Evolutionary conservation across 768 basidiomycete genomes (phyloP).

Genomic region (Trametes cinnabarina): DNA sequence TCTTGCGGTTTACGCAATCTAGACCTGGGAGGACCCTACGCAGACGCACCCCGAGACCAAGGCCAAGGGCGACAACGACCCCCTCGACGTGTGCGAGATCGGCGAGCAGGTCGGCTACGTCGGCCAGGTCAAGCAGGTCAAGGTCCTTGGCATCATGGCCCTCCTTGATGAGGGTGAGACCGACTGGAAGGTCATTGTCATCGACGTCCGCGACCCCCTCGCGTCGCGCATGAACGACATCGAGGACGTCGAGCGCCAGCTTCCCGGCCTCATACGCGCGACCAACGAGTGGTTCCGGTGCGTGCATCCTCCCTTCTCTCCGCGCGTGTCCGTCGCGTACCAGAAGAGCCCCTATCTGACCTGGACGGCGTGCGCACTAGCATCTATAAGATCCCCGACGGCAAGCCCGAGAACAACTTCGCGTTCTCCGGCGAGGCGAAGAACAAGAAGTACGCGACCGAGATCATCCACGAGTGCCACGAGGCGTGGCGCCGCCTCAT

Average conservation of each 20-base stretch:
- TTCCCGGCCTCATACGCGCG: constrained; percentile 93
- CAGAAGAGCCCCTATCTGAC: not conserved
- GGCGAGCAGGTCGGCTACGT: constrained; percentile 97
- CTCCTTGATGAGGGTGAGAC: constrained; percentile 99
- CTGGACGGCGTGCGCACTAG: constrained; percentile 36
- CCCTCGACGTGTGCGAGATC: constrained; percentile 99
- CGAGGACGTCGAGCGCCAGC: constrained; percentile 97
- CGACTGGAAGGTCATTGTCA: constrained; percentile 99
- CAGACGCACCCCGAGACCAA: constrained; percentile 92
- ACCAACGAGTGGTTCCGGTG: constrained; percentile 99
- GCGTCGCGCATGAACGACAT: constrained; percentile 97
- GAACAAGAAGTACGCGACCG: constrained; percentile 99
- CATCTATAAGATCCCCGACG: constrained; percentile 96
- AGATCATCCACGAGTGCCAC: constrained; percentile 98
- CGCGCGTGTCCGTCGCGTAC: not conserved
- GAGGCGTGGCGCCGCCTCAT: constrained; percentile 97
- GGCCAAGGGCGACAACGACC: constrained; percentile 98
- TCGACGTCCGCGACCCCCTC: constrained; percentile 93
- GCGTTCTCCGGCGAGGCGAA: constrained; percentile 99
- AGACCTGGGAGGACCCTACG: constrained; percentile 98
- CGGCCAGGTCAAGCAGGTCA: constrained; percentile 99
- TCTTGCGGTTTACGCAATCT: not conserved
- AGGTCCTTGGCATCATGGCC: constrained; percentile 99
- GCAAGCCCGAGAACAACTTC: constrained; percentile 96
- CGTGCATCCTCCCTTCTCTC: not conserved